Conservation (phyloP, 768 basidiomycete species). For the Rossbeevera mucosa region DNA sequence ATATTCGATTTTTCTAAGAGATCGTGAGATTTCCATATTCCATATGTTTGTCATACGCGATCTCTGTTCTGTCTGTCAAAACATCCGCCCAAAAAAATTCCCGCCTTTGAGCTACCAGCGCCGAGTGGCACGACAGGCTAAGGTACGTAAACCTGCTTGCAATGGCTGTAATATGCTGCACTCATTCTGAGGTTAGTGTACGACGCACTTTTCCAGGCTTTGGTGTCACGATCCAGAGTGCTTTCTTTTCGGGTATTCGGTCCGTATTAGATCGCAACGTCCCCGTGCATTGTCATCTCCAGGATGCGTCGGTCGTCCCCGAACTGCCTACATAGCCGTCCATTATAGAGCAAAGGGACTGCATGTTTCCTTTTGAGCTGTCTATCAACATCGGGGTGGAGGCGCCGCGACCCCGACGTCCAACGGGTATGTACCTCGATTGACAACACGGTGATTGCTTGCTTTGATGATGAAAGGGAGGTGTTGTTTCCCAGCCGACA, state of each 20-base stretch:
- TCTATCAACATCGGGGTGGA: background rate
- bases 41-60: slow-evolving; percentile 10
- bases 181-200: too few species aligned
- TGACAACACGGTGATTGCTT: background rate
- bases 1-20: background rate
- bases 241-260: background rate
- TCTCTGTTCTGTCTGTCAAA: slow-evolving; percentile 23
- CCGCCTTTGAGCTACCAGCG: background rate
- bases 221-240: too few species aligned
- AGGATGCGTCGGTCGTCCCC: background rate
- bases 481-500: slow-evolving; percentile 27
- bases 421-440: background rate
- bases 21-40: slow-evolving; percentile 18
- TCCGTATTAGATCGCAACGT: background rate
- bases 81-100: slow-evolving; percentile 8
- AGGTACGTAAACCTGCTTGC: slow-evolving; percentile 5
- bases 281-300: background rate
- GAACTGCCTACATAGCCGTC: background rate
- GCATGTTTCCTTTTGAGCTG: background rate
- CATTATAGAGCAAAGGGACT: slow-evolving; percentile 4
- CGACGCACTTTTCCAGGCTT: too few species aligned
- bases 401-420: background rate
- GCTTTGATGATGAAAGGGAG: slow-evolving; percentile 5
- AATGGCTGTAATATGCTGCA: background rate
- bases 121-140: slow-evolving; percentile 9